Conservation (phyloP, 1,284 basidiomycete genomes). For the Phaffia rhodozyma region DNA sequence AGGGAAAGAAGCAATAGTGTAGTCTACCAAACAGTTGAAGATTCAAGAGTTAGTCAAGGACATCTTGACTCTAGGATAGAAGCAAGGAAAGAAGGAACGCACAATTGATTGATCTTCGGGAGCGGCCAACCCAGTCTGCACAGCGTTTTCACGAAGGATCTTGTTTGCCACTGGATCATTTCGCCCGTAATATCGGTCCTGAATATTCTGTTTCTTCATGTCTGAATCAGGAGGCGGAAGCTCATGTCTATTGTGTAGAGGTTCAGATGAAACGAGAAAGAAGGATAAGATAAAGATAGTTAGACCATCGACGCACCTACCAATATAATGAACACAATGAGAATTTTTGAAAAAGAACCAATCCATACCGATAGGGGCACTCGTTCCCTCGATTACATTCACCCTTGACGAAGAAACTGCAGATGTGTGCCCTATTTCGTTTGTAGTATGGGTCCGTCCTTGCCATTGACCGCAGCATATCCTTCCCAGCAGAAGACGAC, state of each 20-base stretch:
- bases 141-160: constrained; percentile 62
- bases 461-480: constrained; percentile 88
- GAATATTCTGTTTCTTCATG: constrained; percentile 82
- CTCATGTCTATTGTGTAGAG: constrained; percentile 54
- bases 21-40: constrained; percentile 44
- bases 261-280: not conserved
- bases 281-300: not conserved
- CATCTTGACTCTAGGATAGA: not conserved
- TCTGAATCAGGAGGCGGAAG: constrained; percentile 49
- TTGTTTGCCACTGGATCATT: constrained; percentile 86
- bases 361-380: constrained; percentile 69
- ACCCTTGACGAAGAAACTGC: constrained; percentile 92
- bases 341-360: not conserved
- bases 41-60: not conserved
- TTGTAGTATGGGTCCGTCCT: constrained; percentile 94
- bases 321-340: not conserved
- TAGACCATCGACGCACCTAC: not conserved
- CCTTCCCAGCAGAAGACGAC: constrained; percentile 70
- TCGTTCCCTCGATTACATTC: constrained; percentile 81
- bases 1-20: constrained; percentile 84
- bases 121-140: constrained; percentile 65
- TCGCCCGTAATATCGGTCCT: constrained; percentile 79
- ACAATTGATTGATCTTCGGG: constrained; percentile 81
- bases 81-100: constrained; percentile 32
- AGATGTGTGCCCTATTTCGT: constrained; percentile 83